phyloP scores from a whole-genome alignment of 129 eudicot species.

The Glebionis coronaria region DNA sequence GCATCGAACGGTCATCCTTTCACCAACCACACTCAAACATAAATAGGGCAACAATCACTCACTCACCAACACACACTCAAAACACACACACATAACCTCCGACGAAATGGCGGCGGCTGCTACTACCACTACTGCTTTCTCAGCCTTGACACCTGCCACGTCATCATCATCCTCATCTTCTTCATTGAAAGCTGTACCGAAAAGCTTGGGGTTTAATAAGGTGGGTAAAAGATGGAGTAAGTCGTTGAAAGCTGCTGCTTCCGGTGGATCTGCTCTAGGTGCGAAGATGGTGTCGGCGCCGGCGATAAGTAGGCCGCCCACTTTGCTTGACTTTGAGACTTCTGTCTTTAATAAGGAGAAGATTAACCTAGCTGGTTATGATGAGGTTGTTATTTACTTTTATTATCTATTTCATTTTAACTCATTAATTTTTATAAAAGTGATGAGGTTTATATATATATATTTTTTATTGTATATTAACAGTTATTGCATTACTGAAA shows the following conservation, averaged over 20 bases:
- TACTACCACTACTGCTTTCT: conserved; percentile 10
- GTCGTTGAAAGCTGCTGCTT: conserved; percentile 39
- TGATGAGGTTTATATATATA: too few species aligned
- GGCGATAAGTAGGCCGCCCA: conserved; percentile 39
- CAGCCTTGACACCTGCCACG: conserved; percentile 30
- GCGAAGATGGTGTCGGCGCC: conserved; percentile 62
- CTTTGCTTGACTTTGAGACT: conserved; percentile 70
- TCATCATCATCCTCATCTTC: conserved; percentile 23
- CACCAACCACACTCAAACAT: background rate
- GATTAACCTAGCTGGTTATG: conserved; percentile 74
- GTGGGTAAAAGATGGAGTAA: conserved; percentile 33
- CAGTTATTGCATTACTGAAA: too few species aligned
- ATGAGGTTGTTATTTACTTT: conserved; percentile 50
- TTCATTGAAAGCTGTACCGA: conserved; percentile 13
- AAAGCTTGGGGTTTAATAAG: conserved; percentile 37
- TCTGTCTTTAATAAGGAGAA: conserved; percentile 83
- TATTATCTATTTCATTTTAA: background rate
- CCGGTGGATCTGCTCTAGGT: conserved; percentile 45
- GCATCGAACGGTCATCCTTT: conserved; percentile 13
- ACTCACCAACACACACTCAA: background rate
- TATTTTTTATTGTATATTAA: too few species aligned
- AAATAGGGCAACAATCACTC: conserved; percentile 25
- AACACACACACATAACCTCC: background rate
- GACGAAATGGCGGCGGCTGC: conserved; percentile 27
- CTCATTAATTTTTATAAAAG: too few species aligned